Conservation (phyloP, 495 filamentous ascomycete species). For the Penicillium cinerascens region DNA sequence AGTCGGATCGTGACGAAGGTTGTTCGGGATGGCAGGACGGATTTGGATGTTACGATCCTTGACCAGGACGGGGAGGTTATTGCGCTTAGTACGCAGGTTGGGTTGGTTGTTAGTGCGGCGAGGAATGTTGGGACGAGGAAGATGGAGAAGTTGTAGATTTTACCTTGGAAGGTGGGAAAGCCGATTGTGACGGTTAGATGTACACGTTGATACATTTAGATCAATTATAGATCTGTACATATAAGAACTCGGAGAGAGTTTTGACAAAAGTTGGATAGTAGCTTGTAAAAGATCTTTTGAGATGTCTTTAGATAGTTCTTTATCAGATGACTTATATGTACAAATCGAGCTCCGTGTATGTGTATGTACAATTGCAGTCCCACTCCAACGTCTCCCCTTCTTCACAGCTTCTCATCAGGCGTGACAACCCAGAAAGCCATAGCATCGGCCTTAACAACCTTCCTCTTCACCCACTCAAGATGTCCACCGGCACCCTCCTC, state of each 20-base stretch:
- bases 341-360: background rate
- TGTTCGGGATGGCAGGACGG: conserved; percentile 61
- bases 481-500: conserved; percentile 26
- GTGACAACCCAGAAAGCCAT: conserved; percentile 43
- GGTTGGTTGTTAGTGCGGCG: conserved; percentile 52
- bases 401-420: conserved; percentile 16
- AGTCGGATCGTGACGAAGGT: conserved; percentile 53
- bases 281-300: too few relatives aligned
- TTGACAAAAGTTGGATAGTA: too few relatives aligned
- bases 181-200: too few relatives aligned
- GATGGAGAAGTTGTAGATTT: conserved; percentile 30
- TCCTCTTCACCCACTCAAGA: conserved; percentile 30
- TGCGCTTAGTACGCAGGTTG: conserved; percentile 60
- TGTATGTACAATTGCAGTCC: background rate
- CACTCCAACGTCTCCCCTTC: too few relatives aligned
- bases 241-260: background rate
- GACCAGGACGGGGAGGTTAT: conserved; percentile 57
- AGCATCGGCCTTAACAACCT: conserved; percentile 36
- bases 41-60: conserved; percentile 60
- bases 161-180: too few relatives aligned
- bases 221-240: conserved; percentile 5
- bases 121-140: conserved; percentile 48
- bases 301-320: too few relatives aligned
- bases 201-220: conserved; percentile 3
- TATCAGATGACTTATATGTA: background rate